These are phyloP conservation scores for Penicillium brasilianum DNA, from an alignment of 2,329 filamentous ascomycete species.

Conservation along the genomic window DNA sequence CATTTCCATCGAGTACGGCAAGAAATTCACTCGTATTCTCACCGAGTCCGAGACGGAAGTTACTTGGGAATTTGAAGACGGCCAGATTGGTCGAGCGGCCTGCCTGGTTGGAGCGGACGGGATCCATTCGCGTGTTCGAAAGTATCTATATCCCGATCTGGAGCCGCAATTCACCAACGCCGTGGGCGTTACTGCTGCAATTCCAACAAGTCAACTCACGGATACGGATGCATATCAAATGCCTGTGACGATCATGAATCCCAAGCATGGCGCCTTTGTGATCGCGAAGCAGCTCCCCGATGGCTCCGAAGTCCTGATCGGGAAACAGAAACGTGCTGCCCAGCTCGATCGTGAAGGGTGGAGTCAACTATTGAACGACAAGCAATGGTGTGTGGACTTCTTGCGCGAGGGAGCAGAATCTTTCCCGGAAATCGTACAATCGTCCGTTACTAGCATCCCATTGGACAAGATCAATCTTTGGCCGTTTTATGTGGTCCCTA, in stretches of 20 bases:
- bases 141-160: conserved; percentile 56
- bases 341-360: conserved; percentile 51
- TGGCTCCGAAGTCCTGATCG: conserved; percentile 57
- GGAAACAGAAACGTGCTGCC: conserved; percentile 49
- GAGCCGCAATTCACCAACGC: conserved; percentile 58
- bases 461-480: conserved; percentile 51
- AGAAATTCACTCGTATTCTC: conserved; percentile 54
- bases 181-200: conserved; percentile 46
- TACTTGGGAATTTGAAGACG: conserved; percentile 56
- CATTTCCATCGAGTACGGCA: conserved; percentile 54
- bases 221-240: conserved; percentile 44
- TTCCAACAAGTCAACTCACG: conserved; percentile 47
- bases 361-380: conserved; percentile 49
- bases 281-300: conserved; percentile 56
- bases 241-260: conserved; percentile 52
- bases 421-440: conserved; percentile 44
- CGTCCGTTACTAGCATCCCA: conserved; percentile 46
- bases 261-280: conserved; percentile 54
- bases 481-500: conserved; percentile 57
- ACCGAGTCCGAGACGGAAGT: conserved; percentile 49
- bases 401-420: conserved; percentile 41
- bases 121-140: conserved; percentile 62
- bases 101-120: conserved; percentile 64
- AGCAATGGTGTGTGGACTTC: conserved; percentile 45
- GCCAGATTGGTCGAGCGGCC: conserved; percentile 44